Conservation (phyloP, 2,329 filamentous ascomycete species). For the Xylogone sp. region DNA sequence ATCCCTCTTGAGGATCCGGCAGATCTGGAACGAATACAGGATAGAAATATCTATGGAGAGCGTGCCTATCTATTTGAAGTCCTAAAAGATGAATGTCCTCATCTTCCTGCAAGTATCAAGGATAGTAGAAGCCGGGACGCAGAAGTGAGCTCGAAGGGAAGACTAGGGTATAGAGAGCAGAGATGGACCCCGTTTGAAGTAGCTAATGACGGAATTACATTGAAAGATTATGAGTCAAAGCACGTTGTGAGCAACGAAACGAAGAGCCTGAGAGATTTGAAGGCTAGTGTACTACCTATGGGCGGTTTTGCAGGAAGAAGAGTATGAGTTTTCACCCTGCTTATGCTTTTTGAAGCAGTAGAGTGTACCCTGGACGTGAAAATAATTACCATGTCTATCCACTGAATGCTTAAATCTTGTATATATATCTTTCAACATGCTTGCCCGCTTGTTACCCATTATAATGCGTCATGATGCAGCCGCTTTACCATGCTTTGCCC, state of each 20-base stretch:
- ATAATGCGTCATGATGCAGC: background rate
- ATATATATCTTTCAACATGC: no score
- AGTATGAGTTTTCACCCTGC: no score
- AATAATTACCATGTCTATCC: no score
- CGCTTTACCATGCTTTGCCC: no score
- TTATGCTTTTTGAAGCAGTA: no score
- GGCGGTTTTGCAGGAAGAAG: no score
- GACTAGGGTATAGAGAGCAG: slow-evolving; percentile 43
- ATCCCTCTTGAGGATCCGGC: slow-evolving; percentile 1
- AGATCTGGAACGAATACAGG: slow-evolving; percentile 2
- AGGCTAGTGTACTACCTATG: no score
- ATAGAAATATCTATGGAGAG: slow-evolving; percentile 9
- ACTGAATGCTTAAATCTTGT: no score
- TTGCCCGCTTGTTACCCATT: background rate
- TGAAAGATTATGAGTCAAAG: background rate
- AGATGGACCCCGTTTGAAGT: slow-evolving; percentile 49
- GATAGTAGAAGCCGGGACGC: no score
- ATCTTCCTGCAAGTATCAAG: no score
- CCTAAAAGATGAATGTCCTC: slow-evolving; percentile 22
- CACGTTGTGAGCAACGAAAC: background rate
- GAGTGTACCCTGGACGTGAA: no score
- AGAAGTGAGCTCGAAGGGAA: slow-evolving; percentile 5
- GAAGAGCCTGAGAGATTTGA: background rate
- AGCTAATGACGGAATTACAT: slow-evolving; percentile 16
- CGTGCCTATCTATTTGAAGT: slow-evolving; percentile 22